Percentiles rank a stretch among this genome's conserved stretches.
These are phyloP conservation scores for Lipomyces kockii DNA, from an alignment of 805 yeast species.

Conservation along the genomic window DNA sequence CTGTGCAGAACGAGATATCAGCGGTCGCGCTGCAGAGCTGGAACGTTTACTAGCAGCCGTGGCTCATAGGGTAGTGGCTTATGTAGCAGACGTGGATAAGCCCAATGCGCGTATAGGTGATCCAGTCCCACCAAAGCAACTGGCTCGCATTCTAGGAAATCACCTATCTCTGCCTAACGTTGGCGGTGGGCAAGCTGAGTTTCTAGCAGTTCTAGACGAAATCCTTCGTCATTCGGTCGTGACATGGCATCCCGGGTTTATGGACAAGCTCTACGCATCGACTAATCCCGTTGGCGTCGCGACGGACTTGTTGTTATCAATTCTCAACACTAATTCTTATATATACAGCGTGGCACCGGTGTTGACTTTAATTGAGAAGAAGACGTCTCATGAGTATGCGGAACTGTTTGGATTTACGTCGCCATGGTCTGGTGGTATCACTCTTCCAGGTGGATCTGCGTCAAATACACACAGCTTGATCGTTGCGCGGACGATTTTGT, in stretches of 20 bases:
- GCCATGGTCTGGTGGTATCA: slow-evolving; percentile 72
- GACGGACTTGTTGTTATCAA: slow-evolving; percentile 67
- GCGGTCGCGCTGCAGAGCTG: slow-evolving; percentile 52
- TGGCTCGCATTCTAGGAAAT: slow-evolving; percentile 16
- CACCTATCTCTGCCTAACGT: slow-evolving; percentile 19
- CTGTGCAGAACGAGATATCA: neutral
- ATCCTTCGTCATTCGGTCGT: slow-evolving; percentile 71
- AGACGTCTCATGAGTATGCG: slow-evolving; percentile 71
- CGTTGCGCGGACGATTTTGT: slow-evolving; percentile 68
- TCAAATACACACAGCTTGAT: slow-evolving; percentile 80
- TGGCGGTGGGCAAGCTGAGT: slow-evolving; percentile 45
- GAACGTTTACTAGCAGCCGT: slow-evolving; percentile 55
- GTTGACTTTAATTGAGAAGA: slow-evolving; percentile 72
- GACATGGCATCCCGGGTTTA: slow-evolving; percentile 86
- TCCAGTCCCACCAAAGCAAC: slow-evolving; percentile 33
- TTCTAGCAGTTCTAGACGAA: slow-evolving; percentile 57
- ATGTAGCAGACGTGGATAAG: slow-evolving; percentile 54
- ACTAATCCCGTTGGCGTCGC: slow-evolving; percentile 83
- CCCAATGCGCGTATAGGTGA: slow-evolving; percentile 54
- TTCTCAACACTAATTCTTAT: slow-evolving; percentile 81
- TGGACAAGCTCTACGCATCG: slow-evolving; percentile 84
- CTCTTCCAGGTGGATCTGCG: slow-evolving; percentile 88
- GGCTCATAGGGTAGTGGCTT: slow-evolving; percentile 55
- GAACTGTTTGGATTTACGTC: slow-evolving; percentile 61
- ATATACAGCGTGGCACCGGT: slow-evolving; percentile 80